phyloP scores from a whole-genome alignment of 805 yeast genomes.

The Tetrapisispora phaffii region DNA sequence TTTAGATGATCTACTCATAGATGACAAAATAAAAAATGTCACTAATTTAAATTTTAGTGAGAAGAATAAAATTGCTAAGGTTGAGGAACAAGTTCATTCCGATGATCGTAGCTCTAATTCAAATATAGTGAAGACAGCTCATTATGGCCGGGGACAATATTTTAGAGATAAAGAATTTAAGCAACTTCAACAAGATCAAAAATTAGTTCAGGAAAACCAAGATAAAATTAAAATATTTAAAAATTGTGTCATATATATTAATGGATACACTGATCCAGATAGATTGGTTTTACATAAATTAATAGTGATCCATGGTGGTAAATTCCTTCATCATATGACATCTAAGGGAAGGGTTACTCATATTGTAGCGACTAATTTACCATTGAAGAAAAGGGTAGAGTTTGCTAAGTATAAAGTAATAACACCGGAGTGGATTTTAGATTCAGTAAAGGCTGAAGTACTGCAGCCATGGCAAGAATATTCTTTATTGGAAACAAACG shows the following conservation, averaged over 20 bases:
- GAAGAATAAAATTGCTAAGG: neutral
- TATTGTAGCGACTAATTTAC: constrained; percentile 66
- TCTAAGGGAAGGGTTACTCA: constrained; percentile 75
- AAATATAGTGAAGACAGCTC: neutral
- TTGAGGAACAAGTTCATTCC: too few species aligned
- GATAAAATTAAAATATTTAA: constrained; percentile 40
- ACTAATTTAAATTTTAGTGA: neutral
- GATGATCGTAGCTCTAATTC: too few species aligned
- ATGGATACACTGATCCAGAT: constrained; percentile 84
- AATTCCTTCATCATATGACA: constrained; percentile 53
- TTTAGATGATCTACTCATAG: neutral
- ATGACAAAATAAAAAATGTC: neutral
- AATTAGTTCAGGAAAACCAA: constrained; percentile 12
- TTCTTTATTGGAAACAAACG: constrained; percentile 39
- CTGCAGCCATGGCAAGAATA: constrained; percentile 66
- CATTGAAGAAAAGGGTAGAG: constrained; percentile 63
- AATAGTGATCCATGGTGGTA: constrained; percentile 73
- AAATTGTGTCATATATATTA: constrained; percentile 64
- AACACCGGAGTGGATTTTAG: constrained; percentile 70
- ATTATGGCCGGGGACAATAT: constrained; percentile 15
- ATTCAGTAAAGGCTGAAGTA: constrained; percentile 41
- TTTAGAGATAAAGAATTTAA: constrained; percentile 18
- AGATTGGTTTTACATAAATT: constrained; percentile 58
- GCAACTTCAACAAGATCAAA: constrained; percentile 19
- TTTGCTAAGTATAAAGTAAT: constrained; percentile 67